These are phyloP conservation scores for Sporopachydermia quercuum DNA, from an alignment of 805 yeast genomes.

Conservation along the genomic window DNA sequence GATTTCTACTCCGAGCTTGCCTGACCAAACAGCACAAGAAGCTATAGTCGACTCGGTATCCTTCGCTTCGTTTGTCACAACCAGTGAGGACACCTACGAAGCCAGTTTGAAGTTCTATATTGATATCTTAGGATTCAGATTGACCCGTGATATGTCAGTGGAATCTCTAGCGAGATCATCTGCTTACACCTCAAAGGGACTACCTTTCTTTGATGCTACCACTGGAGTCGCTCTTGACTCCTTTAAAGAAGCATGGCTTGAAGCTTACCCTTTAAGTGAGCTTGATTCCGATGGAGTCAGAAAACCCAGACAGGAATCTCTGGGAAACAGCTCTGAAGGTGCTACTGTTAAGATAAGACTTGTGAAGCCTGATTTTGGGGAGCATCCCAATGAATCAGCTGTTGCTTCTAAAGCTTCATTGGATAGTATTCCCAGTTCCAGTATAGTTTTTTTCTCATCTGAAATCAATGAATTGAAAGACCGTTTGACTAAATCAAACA, in stretches of 20 bases:
- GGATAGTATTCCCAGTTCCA: neutral
- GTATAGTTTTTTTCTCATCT: neutral
- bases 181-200: neutral
- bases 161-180: neutral
- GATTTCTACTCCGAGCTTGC: neutral
- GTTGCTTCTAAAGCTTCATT: neutral
- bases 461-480: neutral
- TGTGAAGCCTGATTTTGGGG: neutral
- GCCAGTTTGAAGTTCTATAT: neutral
- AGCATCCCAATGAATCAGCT: neutral
- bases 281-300: slow-evolving; percentile 1
- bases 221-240: slow-evolving; percentile 27
- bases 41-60: neutral
- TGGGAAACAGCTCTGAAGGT: neutral
- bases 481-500: neutral
- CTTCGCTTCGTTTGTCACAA: neutral
- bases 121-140: neutral
- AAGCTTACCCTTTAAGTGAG: slow-evolving; percentile 22
- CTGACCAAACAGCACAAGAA: neutral
- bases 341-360: neutral
- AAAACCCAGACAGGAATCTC: slow-evolving; percentile 2
- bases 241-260: slow-evolving; percentile 26
- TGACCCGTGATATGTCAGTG: neutral
- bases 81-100: neutral
- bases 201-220: neutral